Percentiles rank a stretch among this genome's conserved stretches.
phyloP scores from a whole-genome alignment of 192 early-diverging fungal species.

The Backusella circina region DNA sequence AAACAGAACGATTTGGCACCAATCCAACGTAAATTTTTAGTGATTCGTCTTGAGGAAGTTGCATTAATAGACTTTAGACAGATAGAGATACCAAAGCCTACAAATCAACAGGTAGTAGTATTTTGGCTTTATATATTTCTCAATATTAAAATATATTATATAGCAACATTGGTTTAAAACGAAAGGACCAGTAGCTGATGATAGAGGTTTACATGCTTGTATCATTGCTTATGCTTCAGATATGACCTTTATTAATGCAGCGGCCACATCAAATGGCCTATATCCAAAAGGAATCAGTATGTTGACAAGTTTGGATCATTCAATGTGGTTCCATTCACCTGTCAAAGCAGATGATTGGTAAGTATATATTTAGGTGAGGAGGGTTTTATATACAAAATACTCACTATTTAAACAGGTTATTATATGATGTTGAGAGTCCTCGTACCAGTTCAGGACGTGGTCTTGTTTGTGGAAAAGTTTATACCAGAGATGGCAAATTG shows the following conservation, averaged over 20 bases:
- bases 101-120: not conserved
- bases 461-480: conserved; percentile 75
- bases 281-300: conserved; percentile 32
- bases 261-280: conserved; percentile 21
- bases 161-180: conserved; percentile 60
- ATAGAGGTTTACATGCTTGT: conserved; percentile 53
- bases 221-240: conserved; percentile 54
- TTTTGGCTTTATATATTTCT: not conserved
- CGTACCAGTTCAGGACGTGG: conserved; percentile 68
- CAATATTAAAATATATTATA: not conserved
- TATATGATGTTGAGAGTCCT: conserved; percentile 78
- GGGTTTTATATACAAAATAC: conserved; percentile 3
- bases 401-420: conserved; percentile 40
- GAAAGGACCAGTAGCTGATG: conserved; percentile 52
- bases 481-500: conserved; percentile 66
- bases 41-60: conserved; percentile 19
- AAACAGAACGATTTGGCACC: conserved; percentile 4
- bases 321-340: conserved; percentile 86
- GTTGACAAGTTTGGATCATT: conserved; percentile 67
- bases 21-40: conserved; percentile 14
- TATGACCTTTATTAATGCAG: conserved; percentile 47
- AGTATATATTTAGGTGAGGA: conserved; percentile 10
- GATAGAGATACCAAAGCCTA: not conserved
- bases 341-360: conserved; percentile 86
- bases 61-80: conserved; percentile 17